Base-by-base conservation (phyloP, 352 stramenopile genomes). In the Phytophthora agathidicida region DNA sequence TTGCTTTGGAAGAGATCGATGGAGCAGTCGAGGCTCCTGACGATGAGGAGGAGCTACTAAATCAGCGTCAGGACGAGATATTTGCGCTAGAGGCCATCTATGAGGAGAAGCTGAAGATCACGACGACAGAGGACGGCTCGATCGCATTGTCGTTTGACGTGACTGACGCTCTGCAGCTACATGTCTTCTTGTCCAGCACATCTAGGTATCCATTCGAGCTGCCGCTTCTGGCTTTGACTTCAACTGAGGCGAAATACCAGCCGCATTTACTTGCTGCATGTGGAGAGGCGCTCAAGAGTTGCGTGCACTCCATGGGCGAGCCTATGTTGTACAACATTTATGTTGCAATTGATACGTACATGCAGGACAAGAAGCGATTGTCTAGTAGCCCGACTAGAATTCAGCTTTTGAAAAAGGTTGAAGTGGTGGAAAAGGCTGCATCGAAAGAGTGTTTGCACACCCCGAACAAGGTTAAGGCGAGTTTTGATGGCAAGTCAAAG, bases 21-120 rank as follows among this genome's bases (percentile, higher is more conserved):
- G 35, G 31, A 35, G 41, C 38, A 7, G 19, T 71, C 1, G 59
- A 69, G 0, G 33, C 33, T 43, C 47, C 47, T 9, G 43, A 49
- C 2, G 62, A 74, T 37, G 44, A 68, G 0, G 77, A 85, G 2
- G 84, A 93, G 39, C 45, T 89, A 11, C 30, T 71, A 8, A 65
- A 70, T 13, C 61, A 78, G 57, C 83, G 81, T 3, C 75, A 89
- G 45, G 81, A 96, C 28, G 86, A 96, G 28, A 62, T 92, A 4
- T 85, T 93, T 30, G 86, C 81, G 10, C 49, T 96, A 3, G 84
- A 94, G 54, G 77, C 86, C 7, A 96, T 96, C 39, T 96, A 93
- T 51, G 84, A 91, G 35, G 79, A 95, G 48, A 89, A 79, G 44
- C 50, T 93, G 2, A 50, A 41, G 13, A 57, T 79, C 8, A 44